Percentiles rank a stretch among this genome's conserved stretches.
Evolutionary conservation across 768 basidiomycete species (phyloP).

Genomic region (Mycena alexandri): DNA sequence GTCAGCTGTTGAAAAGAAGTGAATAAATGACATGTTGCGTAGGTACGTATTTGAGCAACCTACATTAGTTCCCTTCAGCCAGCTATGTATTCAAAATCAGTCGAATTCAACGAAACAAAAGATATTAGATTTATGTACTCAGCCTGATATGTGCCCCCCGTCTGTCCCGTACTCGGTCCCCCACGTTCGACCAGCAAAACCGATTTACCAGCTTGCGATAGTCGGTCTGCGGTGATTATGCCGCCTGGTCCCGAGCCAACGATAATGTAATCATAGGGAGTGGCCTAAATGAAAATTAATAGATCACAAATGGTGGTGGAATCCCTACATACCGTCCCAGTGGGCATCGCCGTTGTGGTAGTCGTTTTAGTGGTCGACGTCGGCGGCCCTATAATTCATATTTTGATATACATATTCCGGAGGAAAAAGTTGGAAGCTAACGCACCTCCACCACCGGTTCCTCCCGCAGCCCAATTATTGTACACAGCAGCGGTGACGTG

Average conservation of each 20-base stretch:
- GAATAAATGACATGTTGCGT: not conserved
- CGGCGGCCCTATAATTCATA: conserved; percentile 40
- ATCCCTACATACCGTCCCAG: conserved; percentile 43
- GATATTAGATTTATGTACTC: conserved; percentile 23
- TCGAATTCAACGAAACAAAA: not conserved
- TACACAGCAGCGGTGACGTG: conserved; percentile 62
- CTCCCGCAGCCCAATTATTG: conserved; percentile 62
- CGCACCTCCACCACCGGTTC: conserved; percentile 56
- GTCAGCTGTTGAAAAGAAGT: conserved; percentile 57
- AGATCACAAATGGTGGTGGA: conserved; percentile 5
- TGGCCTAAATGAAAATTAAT: not conserved
- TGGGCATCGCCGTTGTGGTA: conserved; percentile 49
- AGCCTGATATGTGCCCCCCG: conserved; percentile 69
- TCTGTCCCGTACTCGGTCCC: conserved; percentile 69
- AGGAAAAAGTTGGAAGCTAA: not conserved
- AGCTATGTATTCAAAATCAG: conserved; percentile 39
- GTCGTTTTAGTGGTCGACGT: conserved; percentile 51
- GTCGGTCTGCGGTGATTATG: conserved; percentile 68
- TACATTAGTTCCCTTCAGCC: conserved; percentile 62
- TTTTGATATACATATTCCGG: not conserved
- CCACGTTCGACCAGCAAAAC: conserved; percentile 74
- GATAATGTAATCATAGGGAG: conserved; percentile 63
- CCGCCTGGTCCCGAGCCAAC: conserved; percentile 73
- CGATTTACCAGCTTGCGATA: conserved; percentile 73
- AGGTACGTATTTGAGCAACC: conserved; percentile 26